These are phyloP conservation scores for Ophiorrhiza pumila DNA, from an alignment of 257 asterid genomes.

Conservation along the genomic window DNA sequence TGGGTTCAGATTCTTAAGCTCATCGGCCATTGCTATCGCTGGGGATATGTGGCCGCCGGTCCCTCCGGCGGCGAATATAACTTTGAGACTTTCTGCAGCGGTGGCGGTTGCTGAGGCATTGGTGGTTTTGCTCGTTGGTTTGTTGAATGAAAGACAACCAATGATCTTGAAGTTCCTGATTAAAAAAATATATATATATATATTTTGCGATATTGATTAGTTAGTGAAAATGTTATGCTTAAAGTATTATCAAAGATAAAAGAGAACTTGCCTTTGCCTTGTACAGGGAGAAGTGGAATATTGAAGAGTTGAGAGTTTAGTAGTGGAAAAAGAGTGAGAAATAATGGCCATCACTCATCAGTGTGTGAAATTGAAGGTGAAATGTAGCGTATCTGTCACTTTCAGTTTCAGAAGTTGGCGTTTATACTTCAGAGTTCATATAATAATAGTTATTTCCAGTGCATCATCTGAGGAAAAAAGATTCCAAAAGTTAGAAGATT, in stretches of 20 bases:
- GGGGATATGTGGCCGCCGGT: slow-evolving; percentile 61
- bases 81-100: slow-evolving; percentile 30
- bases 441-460: not conserved
- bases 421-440: not conserved
- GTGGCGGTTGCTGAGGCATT: slow-evolving; percentile 15
- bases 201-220: not conserved
- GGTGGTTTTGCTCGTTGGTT: not conserved
- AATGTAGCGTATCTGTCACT: not conserved
- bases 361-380: slow-evolving; percentile 8
- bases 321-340: slow-evolving; percentile 13
- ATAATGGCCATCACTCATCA: slow-evolving; percentile 26
- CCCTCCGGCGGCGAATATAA: slow-evolving; percentile 54
- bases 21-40: slow-evolving; percentile 61
- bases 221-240: not conserved
- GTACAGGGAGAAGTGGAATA: slow-evolving; percentile 7
- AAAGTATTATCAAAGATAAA: not conserved
- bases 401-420: not conserved
- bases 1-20: slow-evolving; percentile 41
- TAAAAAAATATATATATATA: not conserved
- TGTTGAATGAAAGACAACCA: slow-evolving; percentile 28
- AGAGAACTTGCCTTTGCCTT: slow-evolving; percentile 25
- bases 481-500: not conserved
- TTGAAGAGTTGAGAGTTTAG: slow-evolving; percentile 10
- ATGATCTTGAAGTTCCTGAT: slow-evolving; percentile 31
- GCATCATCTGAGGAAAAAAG: not conserved